Conservation (phyloP, 202 grass and related monocot species). For the Dendrocalamus latiflorus region DNA sequence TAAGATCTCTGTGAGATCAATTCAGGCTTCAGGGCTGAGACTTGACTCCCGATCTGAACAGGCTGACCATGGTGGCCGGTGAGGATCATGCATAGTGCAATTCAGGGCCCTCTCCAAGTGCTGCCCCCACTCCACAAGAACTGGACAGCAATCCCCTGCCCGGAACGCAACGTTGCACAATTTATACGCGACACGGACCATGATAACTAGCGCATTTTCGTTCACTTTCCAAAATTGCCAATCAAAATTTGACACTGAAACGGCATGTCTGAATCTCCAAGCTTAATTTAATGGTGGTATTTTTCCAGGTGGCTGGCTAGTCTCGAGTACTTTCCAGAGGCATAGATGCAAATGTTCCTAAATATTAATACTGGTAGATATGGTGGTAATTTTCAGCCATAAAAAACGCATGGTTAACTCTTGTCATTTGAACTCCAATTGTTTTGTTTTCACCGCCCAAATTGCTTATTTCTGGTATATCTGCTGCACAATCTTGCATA, state of each 20-base stretch:
- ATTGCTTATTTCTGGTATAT: not conserved
- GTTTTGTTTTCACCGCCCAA: not conserved
- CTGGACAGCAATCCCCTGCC: not conserved
- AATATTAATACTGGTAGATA: not conserved
- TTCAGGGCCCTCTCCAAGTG: constrained; percentile 16
- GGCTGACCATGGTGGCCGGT: not conserved
- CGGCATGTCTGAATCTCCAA: not conserved
- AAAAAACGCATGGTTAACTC: not conserved
- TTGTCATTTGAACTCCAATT: not conserved
- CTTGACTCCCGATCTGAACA: not conserved
- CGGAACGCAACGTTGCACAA: not conserved
- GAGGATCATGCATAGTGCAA: constrained; percentile 10
- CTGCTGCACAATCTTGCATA: not conserved
- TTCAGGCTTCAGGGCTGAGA: not conserved
- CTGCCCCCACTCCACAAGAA: constrained; percentile 1
- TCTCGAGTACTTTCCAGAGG: not conserved
- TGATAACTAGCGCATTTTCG: not conserved
- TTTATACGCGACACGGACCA: not conserved
- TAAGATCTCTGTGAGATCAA: not conserved
- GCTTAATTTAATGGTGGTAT: not conserved
- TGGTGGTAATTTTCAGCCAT: not conserved
- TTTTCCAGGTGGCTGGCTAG: not conserved
- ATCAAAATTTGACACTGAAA: not conserved
- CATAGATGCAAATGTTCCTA: not conserved
- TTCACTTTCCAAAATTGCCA: not conserved